A percentile compares a stretch with the other conserved stretches of the same genome.
Evolutionary conservation across 495 filamentous ascomycete species (phyloP).

Genomic region (Hyaloscypha hepaticicola): DNA sequence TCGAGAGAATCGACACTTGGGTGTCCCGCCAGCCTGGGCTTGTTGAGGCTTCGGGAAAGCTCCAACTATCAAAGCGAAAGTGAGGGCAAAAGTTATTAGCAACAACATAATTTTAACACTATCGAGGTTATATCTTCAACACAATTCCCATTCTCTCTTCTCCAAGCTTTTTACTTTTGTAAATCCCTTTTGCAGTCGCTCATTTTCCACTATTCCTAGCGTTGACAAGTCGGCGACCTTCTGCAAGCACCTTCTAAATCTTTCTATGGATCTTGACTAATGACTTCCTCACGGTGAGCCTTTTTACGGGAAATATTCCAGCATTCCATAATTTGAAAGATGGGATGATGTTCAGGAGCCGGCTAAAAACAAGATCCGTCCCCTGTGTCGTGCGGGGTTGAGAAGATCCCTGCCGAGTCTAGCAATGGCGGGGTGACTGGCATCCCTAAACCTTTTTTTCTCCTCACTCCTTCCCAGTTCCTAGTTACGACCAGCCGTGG

Average conservation of each 20-base stretch:
- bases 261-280: neutral
- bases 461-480: slow-evolving; percentile 1
- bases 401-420: neutral
- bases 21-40: neutral
- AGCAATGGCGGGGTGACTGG: neutral
- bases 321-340: neutral
- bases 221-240: neutral
- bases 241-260: neutral
- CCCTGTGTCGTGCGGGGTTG: neutral
- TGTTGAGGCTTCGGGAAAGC: slow-evolving; percentile 1
- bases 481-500: neutral
- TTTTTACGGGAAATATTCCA: neutral
- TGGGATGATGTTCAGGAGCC: neutral
- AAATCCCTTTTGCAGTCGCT: neutral
- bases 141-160: neutral
- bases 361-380: neutral
- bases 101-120: neutral
- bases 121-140: neutral
- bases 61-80: neutral
- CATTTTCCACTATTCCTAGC: neutral
- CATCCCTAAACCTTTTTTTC: neutral
- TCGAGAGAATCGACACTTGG: slow-evolving; percentile 34
- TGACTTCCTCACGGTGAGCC: neutral
- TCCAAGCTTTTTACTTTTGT: neutral
- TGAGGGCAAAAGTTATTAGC: neutral